A percentile compares a stretch with the other conserved stretches of the same genome.
phyloP scores from a whole-genome alignment of 2,329 filamentous ascomycete genomes.

The Blastomyces gilchristii region DNA sequence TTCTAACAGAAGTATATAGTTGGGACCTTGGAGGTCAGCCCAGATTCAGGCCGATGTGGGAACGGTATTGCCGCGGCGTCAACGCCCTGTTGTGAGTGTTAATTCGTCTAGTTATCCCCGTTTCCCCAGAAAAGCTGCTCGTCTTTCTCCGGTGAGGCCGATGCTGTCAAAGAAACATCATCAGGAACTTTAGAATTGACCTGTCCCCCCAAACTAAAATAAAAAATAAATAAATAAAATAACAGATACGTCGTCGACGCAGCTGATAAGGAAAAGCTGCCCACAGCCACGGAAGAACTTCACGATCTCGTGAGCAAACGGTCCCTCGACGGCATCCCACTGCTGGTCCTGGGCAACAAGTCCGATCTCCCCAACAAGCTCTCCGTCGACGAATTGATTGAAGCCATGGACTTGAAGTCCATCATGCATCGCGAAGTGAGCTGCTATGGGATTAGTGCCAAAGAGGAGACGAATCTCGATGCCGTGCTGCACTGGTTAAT shows the following conservation, averaged over 20 bases:
- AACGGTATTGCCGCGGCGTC: conserved; percentile 93
- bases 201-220: not conserved
- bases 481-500: conserved; percentile 95
- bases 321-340: conserved; percentile 75
- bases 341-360: conserved; percentile 94
- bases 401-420: conserved; percentile 76
- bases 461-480: conserved; percentile 97
- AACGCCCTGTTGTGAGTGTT: conserved; percentile 74
- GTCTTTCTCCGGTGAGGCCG: not conserved
- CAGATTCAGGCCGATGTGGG: conserved; percentile 97
- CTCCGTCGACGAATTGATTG: conserved; percentile 90
- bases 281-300: conserved; percentile 82
- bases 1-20: conserved; percentile 31
- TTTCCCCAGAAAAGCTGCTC: not conserved
- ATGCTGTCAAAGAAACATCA: not conserved
- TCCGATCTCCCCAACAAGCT: conserved; percentile 86
- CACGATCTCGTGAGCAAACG: conserved; percentile 79
- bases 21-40: conserved; percentile 98
- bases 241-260: conserved; percentile 87
- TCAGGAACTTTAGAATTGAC: not conserved
- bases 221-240: not conserved
- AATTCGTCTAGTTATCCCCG: not conserved
- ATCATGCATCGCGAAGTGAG: conserved; percentile 90
- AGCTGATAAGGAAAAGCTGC: conserved; percentile 69
- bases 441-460: conserved; percentile 97